Evolutionary conservation across 768 basidiomycete genomes (phyloP), one percentile per base, ranked within the genome.

Genomic region (Lactarius psammicola): DNA sequence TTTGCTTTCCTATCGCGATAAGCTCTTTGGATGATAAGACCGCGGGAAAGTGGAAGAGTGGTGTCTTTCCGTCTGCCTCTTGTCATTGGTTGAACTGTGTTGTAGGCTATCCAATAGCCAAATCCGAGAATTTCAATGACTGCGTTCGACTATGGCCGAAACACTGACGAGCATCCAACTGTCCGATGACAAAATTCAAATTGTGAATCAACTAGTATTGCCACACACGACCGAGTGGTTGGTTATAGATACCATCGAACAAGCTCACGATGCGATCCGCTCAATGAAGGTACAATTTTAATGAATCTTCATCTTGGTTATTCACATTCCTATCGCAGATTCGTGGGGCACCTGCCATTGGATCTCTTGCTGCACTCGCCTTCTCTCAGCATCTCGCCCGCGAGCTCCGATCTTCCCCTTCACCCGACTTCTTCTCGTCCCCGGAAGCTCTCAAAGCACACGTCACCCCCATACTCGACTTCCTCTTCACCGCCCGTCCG

Each of bases 261-360:
- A 94, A 34, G 95, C 95, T 0, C 90, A 92, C 77, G 91, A 94
- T 72, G 95, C 95, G 20, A 98, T 98, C 77, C 95, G 93, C 78
- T 82, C 88, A 18, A 98, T 98, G 95, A 95, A 94, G 84, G 94
- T 88, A 64, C 23, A 74, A 46, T n/a, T n/a, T 9, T 44, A 38
- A 20, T 33, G 4, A 11, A 55, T 15, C 31, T 9, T 18, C 61
- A 30, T 4, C 17, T 31, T 11, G n/a, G 49, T 18, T 42, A 42
- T 42, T 15, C 5, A 36, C 34, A 42, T 58, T 53, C n/a, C 42
- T 46, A 15, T 46, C 38, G 26, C 67, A 88, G 86, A 90, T 90
- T 69, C 87, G 96, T 56, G 95, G 95, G 6, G 96, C 95, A 5
- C 95, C 95, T 1, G 96, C 95, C 20, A 98, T 98, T 54, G 95